Evolutionary conservation across 192 early-diverging fungal genomes (phyloP).

Genomic region (Geranomyces michiganensis): DNA sequence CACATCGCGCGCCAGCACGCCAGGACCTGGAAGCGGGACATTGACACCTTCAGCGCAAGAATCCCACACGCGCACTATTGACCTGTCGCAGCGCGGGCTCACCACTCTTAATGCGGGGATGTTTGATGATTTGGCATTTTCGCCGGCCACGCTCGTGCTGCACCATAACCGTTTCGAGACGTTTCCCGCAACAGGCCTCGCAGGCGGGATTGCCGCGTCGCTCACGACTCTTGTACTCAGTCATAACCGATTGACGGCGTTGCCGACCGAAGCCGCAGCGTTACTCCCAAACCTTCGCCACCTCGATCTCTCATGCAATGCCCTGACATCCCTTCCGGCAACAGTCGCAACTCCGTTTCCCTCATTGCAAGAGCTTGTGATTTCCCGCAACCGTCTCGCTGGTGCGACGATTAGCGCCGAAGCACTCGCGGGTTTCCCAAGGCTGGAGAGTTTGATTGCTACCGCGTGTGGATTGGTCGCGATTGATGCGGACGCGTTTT

Average conservation of each 20-base stretch:
- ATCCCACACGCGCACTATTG: constrained; percentile 19
- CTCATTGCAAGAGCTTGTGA: constrained; percentile 38
- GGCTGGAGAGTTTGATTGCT: constrained; percentile 15
- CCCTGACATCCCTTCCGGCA: background rate
- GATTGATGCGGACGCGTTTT: constrained; percentile 16
- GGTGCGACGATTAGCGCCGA: constrained; percentile 9
- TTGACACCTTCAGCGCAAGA: constrained; percentile 16
- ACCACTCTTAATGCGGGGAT: constrained; percentile 1
- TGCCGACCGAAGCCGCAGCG: background rate
- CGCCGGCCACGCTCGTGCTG: constrained; percentile 18
- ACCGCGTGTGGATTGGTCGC: constrained; percentile 10
- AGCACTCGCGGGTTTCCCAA: constrained; percentile 7
- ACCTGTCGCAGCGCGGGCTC: constrained; percentile 23
- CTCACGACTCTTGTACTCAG: constrained; percentile 24
- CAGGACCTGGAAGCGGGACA: background rate
- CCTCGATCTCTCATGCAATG: constrained; percentile 20
- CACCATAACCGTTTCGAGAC: constrained; percentile 25
- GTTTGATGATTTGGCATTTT: constrained; percentile 6
- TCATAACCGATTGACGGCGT: background rate
- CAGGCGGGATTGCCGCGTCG: background rate
- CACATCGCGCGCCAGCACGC: background rate
- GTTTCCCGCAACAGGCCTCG: constrained; percentile 2
- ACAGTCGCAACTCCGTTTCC: constrained; percentile 19
- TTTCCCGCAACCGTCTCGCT: constrained; percentile 37
- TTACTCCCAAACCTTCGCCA: background rate